Percentiles rank a stretch among this genome's conserved stretches.
These are phyloP conservation scores for Podospora appendiculata DNA, from an alignment of 495 filamentous ascomycete genomes.

Conservation along the genomic window DNA sequence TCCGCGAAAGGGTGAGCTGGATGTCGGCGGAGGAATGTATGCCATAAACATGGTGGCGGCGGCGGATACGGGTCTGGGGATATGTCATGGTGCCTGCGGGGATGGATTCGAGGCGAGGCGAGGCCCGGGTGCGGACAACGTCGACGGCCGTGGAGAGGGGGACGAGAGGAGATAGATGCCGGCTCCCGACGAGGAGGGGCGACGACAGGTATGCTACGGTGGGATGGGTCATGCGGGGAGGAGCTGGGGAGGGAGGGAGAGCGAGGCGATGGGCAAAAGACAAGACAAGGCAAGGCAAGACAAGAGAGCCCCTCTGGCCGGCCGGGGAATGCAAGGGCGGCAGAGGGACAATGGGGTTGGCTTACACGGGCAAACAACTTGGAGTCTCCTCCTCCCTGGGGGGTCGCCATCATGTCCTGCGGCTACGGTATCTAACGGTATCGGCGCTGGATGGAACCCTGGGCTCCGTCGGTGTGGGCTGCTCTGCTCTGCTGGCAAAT, in stretches of 20 bases:
- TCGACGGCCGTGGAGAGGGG: slow-evolving; percentile 2
- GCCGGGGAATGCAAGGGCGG: no score
- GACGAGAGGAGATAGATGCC: not conserved
- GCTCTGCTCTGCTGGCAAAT: not conserved
- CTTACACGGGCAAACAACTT: slow-evolving; percentile 99
- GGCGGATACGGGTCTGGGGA: not conserved
- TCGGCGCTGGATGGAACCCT: no score
- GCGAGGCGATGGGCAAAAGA: slow-evolving; percentile 1
- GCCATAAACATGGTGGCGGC: slow-evolving; percentile 41
- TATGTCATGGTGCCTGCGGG: slow-evolving; percentile 19
- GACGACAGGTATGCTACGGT: no score
- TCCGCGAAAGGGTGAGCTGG: slow-evolving; percentile 32
- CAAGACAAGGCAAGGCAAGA: not conserved
- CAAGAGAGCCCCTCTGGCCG: not conserved
- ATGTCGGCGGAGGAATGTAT: slow-evolving; percentile 32
- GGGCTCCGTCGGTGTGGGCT: no score
- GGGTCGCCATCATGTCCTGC: slow-evolving; percentile 55
- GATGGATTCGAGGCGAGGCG: not conserved
- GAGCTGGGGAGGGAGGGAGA: not conserved
- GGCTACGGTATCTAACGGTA: no score
- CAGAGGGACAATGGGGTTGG: slow-evolving; percentile 16
- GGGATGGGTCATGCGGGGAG: no score
- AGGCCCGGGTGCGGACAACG: not conserved
- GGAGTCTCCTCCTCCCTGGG: slow-evolving; percentile 77
- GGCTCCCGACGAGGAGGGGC: no score